Evolutionary conservation across 345 rosid species (phyloP).

Genomic region (sweet orange (Citrus sinensis)): DNA sequence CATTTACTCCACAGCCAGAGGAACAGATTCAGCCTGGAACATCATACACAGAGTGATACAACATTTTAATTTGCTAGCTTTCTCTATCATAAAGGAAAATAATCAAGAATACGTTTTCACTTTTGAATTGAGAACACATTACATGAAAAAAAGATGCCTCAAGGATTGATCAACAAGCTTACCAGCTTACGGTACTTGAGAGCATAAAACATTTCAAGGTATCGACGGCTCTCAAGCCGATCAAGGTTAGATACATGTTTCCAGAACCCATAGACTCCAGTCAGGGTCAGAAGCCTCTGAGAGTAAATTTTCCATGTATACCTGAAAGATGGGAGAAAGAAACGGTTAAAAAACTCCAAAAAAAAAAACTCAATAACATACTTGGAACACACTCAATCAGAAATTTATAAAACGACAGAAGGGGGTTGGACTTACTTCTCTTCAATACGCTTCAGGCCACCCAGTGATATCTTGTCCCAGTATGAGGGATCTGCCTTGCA

Average conservation of each 20-base stretch:
- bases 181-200: slow-evolving; percentile 82
- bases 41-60: neutral
- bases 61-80: neutral
- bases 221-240: slow-evolving; percentile 77
- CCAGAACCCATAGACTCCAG: slow-evolving; percentile 94
- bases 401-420: too few species aligned
- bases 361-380: too few species aligned
- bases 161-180: neutral
- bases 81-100: neutral
- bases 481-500: slow-evolving; percentile 58
- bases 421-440: slow-evolving; percentile 55
- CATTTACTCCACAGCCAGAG: slow-evolving; percentile 40
- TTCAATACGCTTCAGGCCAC: slow-evolving; percentile 73
- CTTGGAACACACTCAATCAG: too few species aligned
- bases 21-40: slow-evolving; percentile 81
- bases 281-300: slow-evolving; percentile 75
- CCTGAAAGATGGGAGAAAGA: slow-evolving; percentile 26
- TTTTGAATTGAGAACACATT: neutral
- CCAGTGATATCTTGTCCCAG: slow-evolving; percentile 73
- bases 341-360: too few species aligned
- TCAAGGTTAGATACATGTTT: slow-evolving; percentile 95
- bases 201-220: slow-evolving; percentile 91
- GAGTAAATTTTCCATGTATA: slow-evolving; percentile 93
- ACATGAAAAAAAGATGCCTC: neutral
- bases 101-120: neutral